Conservation (phyloP, 257 asterid genomes). For the Perilla frutescens region DNA sequence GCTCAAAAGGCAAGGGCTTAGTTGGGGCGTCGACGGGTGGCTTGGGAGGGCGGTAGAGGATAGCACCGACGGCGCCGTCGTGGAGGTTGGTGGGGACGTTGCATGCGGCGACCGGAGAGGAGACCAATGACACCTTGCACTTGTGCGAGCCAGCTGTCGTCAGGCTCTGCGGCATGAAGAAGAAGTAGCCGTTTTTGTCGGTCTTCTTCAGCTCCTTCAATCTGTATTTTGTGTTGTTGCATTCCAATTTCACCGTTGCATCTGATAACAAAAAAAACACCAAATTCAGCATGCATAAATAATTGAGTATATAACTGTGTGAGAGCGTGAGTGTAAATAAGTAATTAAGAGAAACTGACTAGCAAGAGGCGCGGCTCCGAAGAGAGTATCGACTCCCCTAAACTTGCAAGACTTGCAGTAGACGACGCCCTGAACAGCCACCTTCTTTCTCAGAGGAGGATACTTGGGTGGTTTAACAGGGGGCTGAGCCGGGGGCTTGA, state of each 20-base stretch:
- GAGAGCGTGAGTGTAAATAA: neutral
- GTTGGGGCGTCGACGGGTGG: conserved; percentile 23
- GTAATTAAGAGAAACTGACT: conserved; percentile 35
- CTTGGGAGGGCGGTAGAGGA: conserved; percentile 24
- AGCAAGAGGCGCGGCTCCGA: conserved; percentile 52
- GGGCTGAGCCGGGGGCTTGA: conserved; percentile 16
- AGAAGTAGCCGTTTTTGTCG: conserved; percentile 66
- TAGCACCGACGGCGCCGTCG: conserved; percentile 62
- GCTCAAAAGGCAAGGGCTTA: conserved; percentile 31
- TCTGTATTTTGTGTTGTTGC: conserved; percentile 52
- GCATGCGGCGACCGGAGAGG: conserved; percentile 55
- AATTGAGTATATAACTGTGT: neutral
- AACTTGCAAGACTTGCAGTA: conserved; percentile 77
- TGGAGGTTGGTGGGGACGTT: conserved; percentile 58
- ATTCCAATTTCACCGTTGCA: conserved; percentile 55
- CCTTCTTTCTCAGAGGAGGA: conserved; percentile 41
- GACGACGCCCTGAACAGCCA: conserved; percentile 62
- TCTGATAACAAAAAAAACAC: neutral
- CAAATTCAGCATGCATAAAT: neutral
- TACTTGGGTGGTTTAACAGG: conserved; percentile 30
- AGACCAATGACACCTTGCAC: conserved; percentile 59
- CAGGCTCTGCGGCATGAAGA: conserved; percentile 49
- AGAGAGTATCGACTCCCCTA: conserved; percentile 50
- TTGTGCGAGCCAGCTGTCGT: conserved; percentile 52
- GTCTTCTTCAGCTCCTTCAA: conserved; percentile 38